Evolutionary conservation across 257 asterid genomes (phyloP).

Genomic region (Capsicum rhomboideum): DNA sequence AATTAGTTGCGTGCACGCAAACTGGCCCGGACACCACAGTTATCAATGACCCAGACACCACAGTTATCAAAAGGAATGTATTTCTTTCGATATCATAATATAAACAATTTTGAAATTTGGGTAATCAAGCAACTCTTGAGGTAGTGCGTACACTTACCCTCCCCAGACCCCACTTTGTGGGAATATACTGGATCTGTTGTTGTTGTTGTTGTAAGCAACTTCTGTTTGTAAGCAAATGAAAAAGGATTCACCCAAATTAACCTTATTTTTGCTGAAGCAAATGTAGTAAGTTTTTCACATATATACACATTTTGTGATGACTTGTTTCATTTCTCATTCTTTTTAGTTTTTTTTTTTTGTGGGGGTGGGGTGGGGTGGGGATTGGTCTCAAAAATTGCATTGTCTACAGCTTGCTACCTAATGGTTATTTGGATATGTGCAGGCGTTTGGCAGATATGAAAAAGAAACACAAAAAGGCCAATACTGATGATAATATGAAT

Average conservation of each 20-base stretch:
- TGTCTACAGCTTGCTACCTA: background rate
- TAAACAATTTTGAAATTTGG: background rate
- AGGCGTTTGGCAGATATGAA: constrained; percentile 64
- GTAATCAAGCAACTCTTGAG: background rate
- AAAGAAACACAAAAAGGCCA: constrained; percentile 49
- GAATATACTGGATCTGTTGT: no score
- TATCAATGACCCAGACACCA: no score
- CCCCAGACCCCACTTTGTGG: no score
- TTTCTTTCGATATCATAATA: background rate
- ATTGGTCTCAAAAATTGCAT: background rate
- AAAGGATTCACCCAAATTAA: background rate
- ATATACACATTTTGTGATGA: background rate
- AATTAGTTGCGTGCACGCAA: no score
- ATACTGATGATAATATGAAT: constrained; percentile 30
- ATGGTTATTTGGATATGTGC: constrained; percentile 14
- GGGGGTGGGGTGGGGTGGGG: background rate
- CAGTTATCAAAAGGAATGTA: no score
- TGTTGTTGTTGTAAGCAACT: no score
- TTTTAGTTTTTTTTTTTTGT: background rate
- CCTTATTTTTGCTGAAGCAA: background rate
- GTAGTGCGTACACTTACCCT: no score
- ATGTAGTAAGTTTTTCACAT: background rate
- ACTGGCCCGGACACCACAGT: no score
- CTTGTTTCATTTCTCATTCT: background rate
- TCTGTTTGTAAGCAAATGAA: background rate